Percentiles rank a stretch among this genome's conserved stretches.
phyloP scores from a whole-genome alignment of 164 flowering plant species.

The Akebia trifoliata region DNA sequence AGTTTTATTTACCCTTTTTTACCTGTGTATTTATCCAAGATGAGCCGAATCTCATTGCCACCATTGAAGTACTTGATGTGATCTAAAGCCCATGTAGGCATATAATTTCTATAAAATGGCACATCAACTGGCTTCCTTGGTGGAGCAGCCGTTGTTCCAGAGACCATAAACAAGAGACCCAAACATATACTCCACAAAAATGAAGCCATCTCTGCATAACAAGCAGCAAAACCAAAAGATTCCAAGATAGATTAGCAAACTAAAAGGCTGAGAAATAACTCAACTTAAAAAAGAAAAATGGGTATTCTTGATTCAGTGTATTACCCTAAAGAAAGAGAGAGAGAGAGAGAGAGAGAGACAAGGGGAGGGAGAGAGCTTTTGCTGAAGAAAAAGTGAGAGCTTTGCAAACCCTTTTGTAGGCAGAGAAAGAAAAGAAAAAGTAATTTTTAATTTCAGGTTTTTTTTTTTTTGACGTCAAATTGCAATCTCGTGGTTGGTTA shows the following conservation, averaged over 20 bases:
- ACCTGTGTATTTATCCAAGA: constrained; percentile 72
- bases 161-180: constrained; percentile 21
- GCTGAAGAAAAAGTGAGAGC: constrained; percentile 5
- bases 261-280: background rate
- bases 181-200: constrained; percentile 17
- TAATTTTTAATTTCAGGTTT: background rate
- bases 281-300: background rate
- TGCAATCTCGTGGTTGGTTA: constrained; percentile 4
- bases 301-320: background rate
- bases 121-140: constrained; percentile 56
- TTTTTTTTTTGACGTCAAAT: too few species aligned
- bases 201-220: constrained; percentile 36
- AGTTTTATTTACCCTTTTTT: background rate
- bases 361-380: background rate
- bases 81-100: constrained; percentile 77
- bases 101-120: constrained; percentile 59
- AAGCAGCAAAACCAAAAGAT: constrained; percentile 7
- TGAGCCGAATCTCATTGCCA: constrained; percentile 59
- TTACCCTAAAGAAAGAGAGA: constrained; percentile 1
- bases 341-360: constrained; percentile 3
- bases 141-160: constrained; percentile 23
- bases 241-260: background rate
- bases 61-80: constrained; percentile 74
- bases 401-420: constrained; percentile 12
- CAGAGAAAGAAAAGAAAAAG: constrained; percentile 1